Evolutionary conservation across 805 yeast genomes (phyloP).

Genomic region (Tetrapisispora namnaoensis): DNA sequence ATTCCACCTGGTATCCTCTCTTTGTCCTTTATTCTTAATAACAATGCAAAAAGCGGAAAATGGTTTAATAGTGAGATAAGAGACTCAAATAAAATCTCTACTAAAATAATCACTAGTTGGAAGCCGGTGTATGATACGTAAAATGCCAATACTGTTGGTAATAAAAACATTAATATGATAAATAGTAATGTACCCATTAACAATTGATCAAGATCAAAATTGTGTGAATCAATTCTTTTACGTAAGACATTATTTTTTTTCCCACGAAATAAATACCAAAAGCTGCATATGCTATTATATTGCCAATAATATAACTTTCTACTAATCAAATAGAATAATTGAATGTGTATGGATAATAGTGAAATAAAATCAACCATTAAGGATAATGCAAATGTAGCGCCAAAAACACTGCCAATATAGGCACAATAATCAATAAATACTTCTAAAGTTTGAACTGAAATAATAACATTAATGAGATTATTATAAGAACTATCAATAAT

Average conservation of each 20-base stretch:
- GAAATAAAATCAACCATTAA: conserved; percentile 54
- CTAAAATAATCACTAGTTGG: conserved; percentile 40
- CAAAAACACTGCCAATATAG: conserved; percentile 40
- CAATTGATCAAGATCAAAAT: conserved; percentile 78
- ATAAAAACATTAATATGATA: conserved; percentile 62
- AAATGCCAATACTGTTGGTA: conserved; percentile 84
- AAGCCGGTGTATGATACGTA: conserved; percentile 62
- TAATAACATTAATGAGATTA: conserved; percentile 16
- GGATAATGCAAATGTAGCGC: conserved; percentile 64
- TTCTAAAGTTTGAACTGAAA: conserved; percentile 20
- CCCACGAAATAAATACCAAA: conserved; percentile 81
- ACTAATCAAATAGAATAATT: conserved; percentile 67
- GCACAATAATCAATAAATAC: conserved; percentile 25
- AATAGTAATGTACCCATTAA: conserved; percentile 82
- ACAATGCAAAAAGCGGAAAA: conserved; percentile 74
- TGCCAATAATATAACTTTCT: conserved; percentile 76
- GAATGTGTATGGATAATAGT: conserved; percentile 58
- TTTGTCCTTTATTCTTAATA: conserved; percentile 72
- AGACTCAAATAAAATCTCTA: conserved; percentile 47
- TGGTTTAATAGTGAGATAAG: conserved; percentile 61
- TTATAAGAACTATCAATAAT: conserved; percentile 58
- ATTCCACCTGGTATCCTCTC: conserved; percentile 57
- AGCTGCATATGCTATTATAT: conserved; percentile 52
- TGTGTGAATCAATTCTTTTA: conserved; percentile 74
- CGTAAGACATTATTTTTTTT: conserved; percentile 77